Evolutionary conservation across 2,329 filamentous ascomycete genomes (phyloP).

Genomic region (Beauveria pseudobassiana): DNA sequence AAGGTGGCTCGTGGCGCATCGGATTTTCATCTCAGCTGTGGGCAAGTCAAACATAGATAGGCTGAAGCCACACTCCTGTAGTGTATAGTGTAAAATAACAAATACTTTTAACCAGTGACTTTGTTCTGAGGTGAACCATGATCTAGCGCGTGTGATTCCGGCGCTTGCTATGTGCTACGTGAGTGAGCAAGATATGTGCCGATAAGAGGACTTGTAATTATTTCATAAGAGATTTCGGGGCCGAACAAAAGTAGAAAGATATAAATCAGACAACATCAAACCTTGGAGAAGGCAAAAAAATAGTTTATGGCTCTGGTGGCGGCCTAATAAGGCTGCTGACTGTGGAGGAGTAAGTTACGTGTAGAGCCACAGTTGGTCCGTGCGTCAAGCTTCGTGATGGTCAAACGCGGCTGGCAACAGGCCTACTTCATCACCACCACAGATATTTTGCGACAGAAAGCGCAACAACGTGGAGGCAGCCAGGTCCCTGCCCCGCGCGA

Average conservation of each 20-base stretch:
- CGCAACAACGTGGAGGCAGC: neutral
- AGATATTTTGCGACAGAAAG: neutral
- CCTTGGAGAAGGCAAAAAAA: too few species aligned
- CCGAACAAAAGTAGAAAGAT: too few species aligned
- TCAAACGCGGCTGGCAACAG: conserved; percentile 3
- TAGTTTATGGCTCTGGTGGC: neutral
- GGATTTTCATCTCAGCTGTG: neutral
- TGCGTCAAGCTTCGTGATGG: conserved; percentile 3
- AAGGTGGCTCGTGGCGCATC: neutral
- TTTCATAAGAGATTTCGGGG: too few species aligned
- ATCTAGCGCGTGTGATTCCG: neutral
- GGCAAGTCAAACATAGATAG: neutral
- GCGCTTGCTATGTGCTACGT: neutral
- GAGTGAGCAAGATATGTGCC: too few species aligned
- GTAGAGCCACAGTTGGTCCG: conserved; percentile 6
- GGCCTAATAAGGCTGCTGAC: neutral
- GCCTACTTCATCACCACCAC: conserved; percentile 7
- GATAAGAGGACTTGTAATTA: too few species aligned
- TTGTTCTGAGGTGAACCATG: neutral
- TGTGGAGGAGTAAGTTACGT: neutral
- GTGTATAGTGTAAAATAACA: neutral
- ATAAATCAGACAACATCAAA: too few species aligned
- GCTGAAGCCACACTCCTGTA: neutral
- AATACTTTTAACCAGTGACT: neutral
- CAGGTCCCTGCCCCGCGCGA: neutral